phyloP scores from a whole-genome alignment of 2,329 filamentous ascomycete species.

The Aureobasidium pullulans region DNA sequence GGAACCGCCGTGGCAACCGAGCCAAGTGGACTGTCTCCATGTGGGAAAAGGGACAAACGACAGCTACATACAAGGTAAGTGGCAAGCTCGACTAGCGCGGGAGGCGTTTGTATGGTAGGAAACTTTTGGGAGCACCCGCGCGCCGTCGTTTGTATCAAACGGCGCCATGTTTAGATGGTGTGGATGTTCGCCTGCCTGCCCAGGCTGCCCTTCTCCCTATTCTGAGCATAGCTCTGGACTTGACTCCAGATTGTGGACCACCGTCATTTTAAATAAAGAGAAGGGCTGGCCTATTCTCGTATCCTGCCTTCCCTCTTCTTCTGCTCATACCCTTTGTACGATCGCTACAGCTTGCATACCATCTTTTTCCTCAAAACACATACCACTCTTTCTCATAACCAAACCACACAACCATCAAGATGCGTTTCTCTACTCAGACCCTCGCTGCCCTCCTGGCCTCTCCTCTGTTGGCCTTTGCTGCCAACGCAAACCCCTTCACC shows the following conservation, averaged over 20 bases:
- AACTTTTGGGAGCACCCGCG: constrained; percentile 3
- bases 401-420: constrained; percentile 25
- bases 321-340: not conserved
- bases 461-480: constrained; percentile 33
- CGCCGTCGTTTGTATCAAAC: constrained; percentile 11
- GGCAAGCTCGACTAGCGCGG: constrained; percentile 2
- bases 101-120: not conserved
- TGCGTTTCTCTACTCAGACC: constrained; percentile 39
- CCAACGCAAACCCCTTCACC: constrained; percentile 35
- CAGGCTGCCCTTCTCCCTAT: constrained; percentile 4
- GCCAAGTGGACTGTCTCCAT: not conserved
- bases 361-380: not conserved
- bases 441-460: constrained; percentile 40
- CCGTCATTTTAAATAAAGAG: constrained; percentile 7
- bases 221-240: not conserved
- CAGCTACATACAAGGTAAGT: not conserved
- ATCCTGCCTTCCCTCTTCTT: not conserved
- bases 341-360: not conserved
- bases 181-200: not conserved
- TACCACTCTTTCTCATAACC: not conserved
- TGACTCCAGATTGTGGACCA: not conserved
- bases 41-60: constrained; percentile 7
- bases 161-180: constrained; percentile 9
- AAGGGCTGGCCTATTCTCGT: not conserved
- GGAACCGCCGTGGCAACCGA: constrained; percentile 2